These are phyloP conservation scores for Suhomyces bokatorum DNA, from an alignment of 1,139 yeast genomes.

Conservation along the genomic window DNA sequence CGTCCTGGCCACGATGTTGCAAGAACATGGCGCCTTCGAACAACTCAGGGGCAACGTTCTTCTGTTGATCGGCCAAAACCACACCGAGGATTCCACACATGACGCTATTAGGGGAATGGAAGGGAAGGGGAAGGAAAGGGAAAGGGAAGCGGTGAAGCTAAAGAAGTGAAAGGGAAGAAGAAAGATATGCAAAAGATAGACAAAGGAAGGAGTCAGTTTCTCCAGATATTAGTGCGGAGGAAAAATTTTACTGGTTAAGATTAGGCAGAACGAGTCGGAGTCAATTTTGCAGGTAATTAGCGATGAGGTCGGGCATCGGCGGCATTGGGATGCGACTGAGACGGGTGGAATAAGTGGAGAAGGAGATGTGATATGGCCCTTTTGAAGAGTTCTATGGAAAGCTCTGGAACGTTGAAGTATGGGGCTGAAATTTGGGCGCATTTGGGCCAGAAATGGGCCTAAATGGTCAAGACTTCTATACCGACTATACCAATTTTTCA, in stretches of 20 bases:
- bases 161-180: background rate
- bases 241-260: slow-evolving; percentile 9
- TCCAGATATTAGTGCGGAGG: slow-evolving; percentile 3
- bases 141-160: background rate
- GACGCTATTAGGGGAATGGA: background rate
- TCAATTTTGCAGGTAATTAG: slow-evolving; percentile 1
- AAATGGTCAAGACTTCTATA: too few species aligned
- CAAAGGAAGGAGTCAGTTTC: slow-evolving; percentile 5
- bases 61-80: slow-evolving; percentile 72
- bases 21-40: slow-evolving; percentile 91
- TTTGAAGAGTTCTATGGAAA: background rate
- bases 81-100: slow-evolving; percentile 98
- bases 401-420: background rate
- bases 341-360: background rate
- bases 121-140: background rate
- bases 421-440: background rate
- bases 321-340: background rate
- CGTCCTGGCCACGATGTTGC: slow-evolving; percentile 99
- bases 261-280: background rate
- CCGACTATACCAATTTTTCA: background rate
- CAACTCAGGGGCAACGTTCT: slow-evolving; percentile 81
- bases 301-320: slow-evolving; percentile 2
- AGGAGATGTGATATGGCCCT: background rate
- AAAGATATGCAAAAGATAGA: background rate
- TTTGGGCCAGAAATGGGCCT: background rate